Evolutionary conservation across 1,284 basidiomycete species (phyloP), one percentile per base, ranked within the genome.

Genomic region (Erythrobasidium hasegawianum): DNA sequence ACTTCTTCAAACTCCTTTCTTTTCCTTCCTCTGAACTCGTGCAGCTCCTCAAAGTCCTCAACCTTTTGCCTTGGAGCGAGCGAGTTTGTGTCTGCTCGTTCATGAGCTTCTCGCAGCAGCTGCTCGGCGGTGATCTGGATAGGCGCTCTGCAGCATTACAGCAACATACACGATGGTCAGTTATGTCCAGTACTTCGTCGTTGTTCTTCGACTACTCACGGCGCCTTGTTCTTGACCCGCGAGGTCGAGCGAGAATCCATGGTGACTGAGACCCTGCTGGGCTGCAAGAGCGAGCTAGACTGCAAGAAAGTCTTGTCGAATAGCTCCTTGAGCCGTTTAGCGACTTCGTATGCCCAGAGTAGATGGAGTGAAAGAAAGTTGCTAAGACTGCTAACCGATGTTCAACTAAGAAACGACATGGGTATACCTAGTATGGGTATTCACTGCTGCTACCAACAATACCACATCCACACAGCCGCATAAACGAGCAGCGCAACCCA

Each of bases 1-100:
- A 91, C 84, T 71, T 96, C 93, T 79, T 99, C 96, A 71, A 94
- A 99, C 77, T 98, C 96, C 74, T 89, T 93, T 56, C 95, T 83
- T 77, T 97, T 97, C 68, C 96, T 81, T 20, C 91, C 92, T 67
- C 91, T 87, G 75, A 96, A 97, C 79, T 99, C 96, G 77, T 89
- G 83, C 43, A 98, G 86, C 78, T 99, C 96, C 77, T 98, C 96
- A 74, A 90, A 90, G 79, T 98, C 96, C 79, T 97, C 92, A 55
- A 98, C 87, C 53, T 90, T 85, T 76, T 97, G 93, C 74, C 87
- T 89, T n/a, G 94, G 93, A 2, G 92, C 91, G 58, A 86, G 85
- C 75, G 93, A 88, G 14, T 88, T 85, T 22, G 88, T 85, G 75
- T 97, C 96, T 81, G 98, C 95, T 59, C 94, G 83, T 75, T 97